Conservation (phyloP, 176 grass and related monocot genomes). For the Zizania latifolia region DNA sequence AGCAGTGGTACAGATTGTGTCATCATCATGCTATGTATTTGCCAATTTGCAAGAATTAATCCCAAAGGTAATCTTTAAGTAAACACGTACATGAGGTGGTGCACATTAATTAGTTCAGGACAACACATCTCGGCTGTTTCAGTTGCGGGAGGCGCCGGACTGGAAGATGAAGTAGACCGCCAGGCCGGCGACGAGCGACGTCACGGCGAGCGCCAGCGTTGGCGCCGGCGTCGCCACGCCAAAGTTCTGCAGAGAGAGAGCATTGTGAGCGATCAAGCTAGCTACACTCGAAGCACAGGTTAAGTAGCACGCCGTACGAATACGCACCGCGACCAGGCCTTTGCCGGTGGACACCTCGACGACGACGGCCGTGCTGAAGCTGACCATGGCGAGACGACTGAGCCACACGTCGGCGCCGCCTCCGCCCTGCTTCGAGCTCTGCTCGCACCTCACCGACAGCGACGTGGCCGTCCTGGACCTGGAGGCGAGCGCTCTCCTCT, state of each 20-base stretch:
- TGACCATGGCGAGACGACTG: slow-evolving; percentile 72
- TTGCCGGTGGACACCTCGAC: slow-evolving; percentile 75
- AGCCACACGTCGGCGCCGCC: slow-evolving; percentile 55
- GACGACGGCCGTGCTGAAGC: slow-evolving; percentile 71
- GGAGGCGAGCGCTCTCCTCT: slow-evolving; percentile 20
- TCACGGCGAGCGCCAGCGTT: slow-evolving; percentile 50
- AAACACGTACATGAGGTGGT: background rate
- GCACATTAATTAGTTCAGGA: no score
- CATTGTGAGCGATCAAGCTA: background rate
- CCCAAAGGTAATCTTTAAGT: background rate
- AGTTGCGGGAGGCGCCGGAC: slow-evolving; percentile 49
- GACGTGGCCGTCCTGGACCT: background rate
- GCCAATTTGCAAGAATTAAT: background rate
- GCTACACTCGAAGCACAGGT: background rate
- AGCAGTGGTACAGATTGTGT: no score
- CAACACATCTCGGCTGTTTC: background rate
- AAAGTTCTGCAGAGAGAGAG: slow-evolving; percentile 51
- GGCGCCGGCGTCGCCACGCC: slow-evolving; percentile 56
- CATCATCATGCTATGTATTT: background rate
- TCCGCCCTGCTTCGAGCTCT: slow-evolving; percentile 43
- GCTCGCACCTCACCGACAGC: slow-evolving; percentile 58
- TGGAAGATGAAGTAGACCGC: slow-evolving; percentile 70
- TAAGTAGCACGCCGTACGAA: no score
- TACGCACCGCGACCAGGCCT: slow-evolving; percentile 62
- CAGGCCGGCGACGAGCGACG: slow-evolving; percentile 69